A percentile compares a stretch with the other conserved stretches of the same genome.
Conservation (phyloP, 306 rosid genomes). For the Calophaca sinica region DNA sequence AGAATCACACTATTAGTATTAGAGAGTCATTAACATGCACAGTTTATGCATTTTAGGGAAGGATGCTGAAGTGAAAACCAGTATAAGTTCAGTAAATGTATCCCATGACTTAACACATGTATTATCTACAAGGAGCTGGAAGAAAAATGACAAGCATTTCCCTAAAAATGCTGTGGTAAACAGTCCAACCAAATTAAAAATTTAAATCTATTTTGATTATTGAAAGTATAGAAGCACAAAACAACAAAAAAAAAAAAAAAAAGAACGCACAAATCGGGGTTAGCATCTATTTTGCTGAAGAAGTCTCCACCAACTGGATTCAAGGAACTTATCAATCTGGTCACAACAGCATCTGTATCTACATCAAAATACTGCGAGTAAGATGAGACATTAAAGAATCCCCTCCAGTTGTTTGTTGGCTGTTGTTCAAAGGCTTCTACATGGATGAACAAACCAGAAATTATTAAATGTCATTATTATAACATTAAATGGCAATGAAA, state of each 20-base stretch:
- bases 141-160: conserved; percentile 1
- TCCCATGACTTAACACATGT: conserved; percentile 1
- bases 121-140: not conserved
- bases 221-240: conserved; percentile 30
- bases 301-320: conserved; percentile 87
- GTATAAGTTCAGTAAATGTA: conserved; percentile 24
- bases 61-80: conserved; percentile 18
- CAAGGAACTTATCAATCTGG: conserved; percentile 83
- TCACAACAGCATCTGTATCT: conserved; percentile 82
- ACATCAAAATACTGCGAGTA: conserved; percentile 90
- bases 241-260: conserved; percentile 24
- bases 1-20: conserved; percentile 38
- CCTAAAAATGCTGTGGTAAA: conserved; percentile 20
- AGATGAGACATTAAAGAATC: conserved; percentile 80
- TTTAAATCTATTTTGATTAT: conserved; percentile 1
- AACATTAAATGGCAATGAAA: conserved; percentile 22
- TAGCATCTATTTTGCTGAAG: conserved; percentile 89
- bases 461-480: conserved; percentile 29
- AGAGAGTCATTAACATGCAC: conserved; percentile 38
- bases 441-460: conserved; percentile 41
- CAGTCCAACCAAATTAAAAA: conserved; percentile 30
- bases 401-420: conserved; percentile 88
- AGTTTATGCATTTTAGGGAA: conserved; percentile 32
- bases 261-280: conserved; percentile 89
- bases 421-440: conserved; percentile 91